Conservation (phyloP, 1,139 yeast species). For the Yamadazyma jaroonii region DNA sequence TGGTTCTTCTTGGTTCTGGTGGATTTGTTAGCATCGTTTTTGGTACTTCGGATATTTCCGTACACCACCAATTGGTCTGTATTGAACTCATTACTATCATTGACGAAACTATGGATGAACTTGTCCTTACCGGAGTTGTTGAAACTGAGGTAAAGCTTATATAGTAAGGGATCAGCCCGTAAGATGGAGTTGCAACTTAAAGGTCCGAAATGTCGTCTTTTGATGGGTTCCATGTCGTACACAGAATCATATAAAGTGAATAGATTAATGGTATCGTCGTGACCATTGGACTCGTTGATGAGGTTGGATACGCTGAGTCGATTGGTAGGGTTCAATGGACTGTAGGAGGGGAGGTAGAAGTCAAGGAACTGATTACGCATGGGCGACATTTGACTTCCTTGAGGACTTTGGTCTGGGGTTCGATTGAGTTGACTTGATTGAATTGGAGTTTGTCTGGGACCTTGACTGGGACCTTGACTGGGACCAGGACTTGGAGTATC, state of each 20-base stretch:
- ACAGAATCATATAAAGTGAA: slow-evolving; percentile 4
- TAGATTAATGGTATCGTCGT: slow-evolving; percentile 6
- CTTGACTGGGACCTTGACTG: too few relatives aligned
- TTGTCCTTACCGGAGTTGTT: slow-evolving; percentile 8
- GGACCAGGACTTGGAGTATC: too few relatives aligned
- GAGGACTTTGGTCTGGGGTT: too few relatives aligned
- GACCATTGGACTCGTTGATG: not conserved
- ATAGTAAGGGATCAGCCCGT: slow-evolving; percentile 22
- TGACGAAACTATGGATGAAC: slow-evolving; percentile 5
- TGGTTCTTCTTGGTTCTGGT: slow-evolving; percentile 4
- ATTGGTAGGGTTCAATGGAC: not conserved
- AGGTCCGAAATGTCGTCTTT: slow-evolving; percentile 30
- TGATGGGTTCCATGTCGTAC: slow-evolving; percentile 2
- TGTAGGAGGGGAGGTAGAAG: too few relatives aligned
- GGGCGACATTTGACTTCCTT: too few relatives aligned
- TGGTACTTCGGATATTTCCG: slow-evolving; percentile 3
- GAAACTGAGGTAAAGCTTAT: slow-evolving; percentile 9
- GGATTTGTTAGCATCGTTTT: slow-evolving; percentile 1
- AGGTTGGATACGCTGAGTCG: not conserved
- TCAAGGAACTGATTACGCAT: too few relatives aligned
- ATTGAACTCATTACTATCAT: slow-evolving; percentile 1
- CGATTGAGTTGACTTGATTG: too few relatives aligned
- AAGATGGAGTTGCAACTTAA: slow-evolving; percentile 33
- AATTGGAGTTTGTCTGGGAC: too few relatives aligned
- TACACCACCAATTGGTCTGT: slow-evolving; percentile 3